Base-by-base conservation (phyloP, 2,329 filamentous ascomycete genomes). In the Fusarium sp. region DNA sequence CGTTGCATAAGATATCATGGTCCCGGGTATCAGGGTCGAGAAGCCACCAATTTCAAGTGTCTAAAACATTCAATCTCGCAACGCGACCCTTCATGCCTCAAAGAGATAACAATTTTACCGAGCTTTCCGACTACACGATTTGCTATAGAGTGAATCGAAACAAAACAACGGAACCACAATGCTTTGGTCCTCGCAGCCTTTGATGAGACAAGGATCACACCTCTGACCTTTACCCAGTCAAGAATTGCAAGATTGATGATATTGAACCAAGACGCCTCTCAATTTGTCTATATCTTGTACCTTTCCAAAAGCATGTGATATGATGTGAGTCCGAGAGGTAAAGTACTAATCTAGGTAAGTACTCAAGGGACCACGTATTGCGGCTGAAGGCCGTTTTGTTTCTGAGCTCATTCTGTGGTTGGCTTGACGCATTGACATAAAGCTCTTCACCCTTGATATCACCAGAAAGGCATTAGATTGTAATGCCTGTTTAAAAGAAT, bases 1-100 rank as follows among this genome's bases (percentile, higher is more conserved):
- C 23, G 21, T 47, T 20, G 35, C 39, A 43, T 51, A 21, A 13
- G 29, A 31, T 11, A 10, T 10, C 27, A 25, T 20, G 18, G 33
- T 33, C 27, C 31, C 21, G 11, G n/a, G 17, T 29, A 46, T 37
- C 37, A 33, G 27, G 39, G 39, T 41, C n/a, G 8, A 13, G 31
- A 47, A 18, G 37, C 48, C 46, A 63, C 41, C 46, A 64, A 65
- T 65, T 33, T 36, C 45, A 23, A 33, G 39, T 62, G 18, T 58
- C 61, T 66, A 18, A 27, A 31, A 66, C 61, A 69, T 9, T 45
- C 20, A 61, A 52, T 49, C 42, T 57, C 49, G 45, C 21, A 21
- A 35, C 29, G 8, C 48, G n/a, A 57, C 46, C 41, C 33, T 53
- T 33, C 50, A 53, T 66, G 27, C 60, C 49, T 54, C 4, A 17